Conservation (phyloP, 306 rosid species). For the Acacia melanoxylon region DNA sequence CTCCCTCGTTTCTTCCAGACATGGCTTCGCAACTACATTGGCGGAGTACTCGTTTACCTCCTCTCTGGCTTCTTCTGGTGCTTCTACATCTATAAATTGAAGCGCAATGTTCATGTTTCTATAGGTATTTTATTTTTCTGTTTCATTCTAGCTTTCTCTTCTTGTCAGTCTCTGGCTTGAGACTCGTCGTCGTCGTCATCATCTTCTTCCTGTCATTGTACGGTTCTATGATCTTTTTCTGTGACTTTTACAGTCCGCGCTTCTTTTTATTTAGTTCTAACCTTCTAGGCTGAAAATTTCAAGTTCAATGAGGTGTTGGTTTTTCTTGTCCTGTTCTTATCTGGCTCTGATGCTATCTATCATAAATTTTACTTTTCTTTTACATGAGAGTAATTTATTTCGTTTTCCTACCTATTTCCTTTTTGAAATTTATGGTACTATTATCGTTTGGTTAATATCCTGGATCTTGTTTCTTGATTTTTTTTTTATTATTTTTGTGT, state of each 20-base stretch:
- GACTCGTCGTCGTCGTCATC: background rate
- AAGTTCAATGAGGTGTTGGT: constrained; percentile 19
- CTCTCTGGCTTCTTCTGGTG: constrained; percentile 76
- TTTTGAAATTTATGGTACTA: background rate
- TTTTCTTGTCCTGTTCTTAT: background rate
- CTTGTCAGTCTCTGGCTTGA: background rate
- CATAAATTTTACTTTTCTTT: background rate
- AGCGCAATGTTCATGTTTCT: constrained; percentile 69
- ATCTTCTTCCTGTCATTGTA: background rate
- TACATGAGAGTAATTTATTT: background rate
- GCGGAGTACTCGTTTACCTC: constrained; percentile 64
- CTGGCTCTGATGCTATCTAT: background rate
- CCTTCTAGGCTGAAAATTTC: constrained; percentile 6
- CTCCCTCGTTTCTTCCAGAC: constrained; percentile 73
- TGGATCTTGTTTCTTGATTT: constrained; percentile 25
- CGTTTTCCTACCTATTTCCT: background rate
- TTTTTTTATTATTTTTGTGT: no score
- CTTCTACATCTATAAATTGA: constrained; percentile 68
- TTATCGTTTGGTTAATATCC: background rate
- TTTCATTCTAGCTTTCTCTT: background rate
- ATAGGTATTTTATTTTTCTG: constrained; percentile 44
- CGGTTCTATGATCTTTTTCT: background rate
- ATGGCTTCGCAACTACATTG: constrained; percentile 91
- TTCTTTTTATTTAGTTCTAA: background rate
- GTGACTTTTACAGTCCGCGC: background rate